Evolutionary conservation across 257 asterid genomes (phyloP).

Genomic region (Nicotiana otophora): DNA sequence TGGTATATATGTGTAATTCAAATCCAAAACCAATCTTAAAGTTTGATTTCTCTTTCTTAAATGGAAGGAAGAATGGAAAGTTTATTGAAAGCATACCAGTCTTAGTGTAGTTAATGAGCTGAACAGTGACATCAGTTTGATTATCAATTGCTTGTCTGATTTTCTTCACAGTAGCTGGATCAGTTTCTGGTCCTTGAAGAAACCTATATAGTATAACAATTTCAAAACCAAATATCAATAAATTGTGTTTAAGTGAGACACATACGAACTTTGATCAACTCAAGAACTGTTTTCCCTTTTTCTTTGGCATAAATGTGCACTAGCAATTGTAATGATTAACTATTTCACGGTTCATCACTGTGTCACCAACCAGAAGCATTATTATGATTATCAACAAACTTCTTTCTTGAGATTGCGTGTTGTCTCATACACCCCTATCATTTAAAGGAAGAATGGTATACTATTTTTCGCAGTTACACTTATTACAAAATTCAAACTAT

Average conservation of each 20-base stretch:
- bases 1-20: too few species aligned
- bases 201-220: constrained; percentile 35
- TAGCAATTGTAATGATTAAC: neutral
- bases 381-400: constrained; percentile 1
- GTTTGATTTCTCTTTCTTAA: neutral
- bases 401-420: neutral
- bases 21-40: neutral
- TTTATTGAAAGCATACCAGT: constrained; percentile 41
- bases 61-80: neutral
- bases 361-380: neutral
- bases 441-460: neutral
- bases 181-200: constrained; percentile 99
- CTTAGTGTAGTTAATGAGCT: constrained; percentile 97
- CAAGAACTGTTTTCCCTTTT: neutral
- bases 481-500: too few species aligned
- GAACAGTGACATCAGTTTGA: constrained; percentile 92
- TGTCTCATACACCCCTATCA: neutral
- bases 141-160: constrained; percentile 87
- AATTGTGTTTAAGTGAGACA: too few species aligned
- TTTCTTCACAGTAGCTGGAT: constrained; percentile 83
- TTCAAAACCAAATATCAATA: neutral
- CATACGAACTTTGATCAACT: neutral
- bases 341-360: neutral
- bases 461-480: too few species aligned
- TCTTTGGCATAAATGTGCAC: neutral